A percentile compares a stretch with the other conserved stretches of the same genome.
These are phyloP conservation scores for Plasmodium adleri DNA, from an alignment of 169 alveolate species.

Conservation along the genomic window DNA sequence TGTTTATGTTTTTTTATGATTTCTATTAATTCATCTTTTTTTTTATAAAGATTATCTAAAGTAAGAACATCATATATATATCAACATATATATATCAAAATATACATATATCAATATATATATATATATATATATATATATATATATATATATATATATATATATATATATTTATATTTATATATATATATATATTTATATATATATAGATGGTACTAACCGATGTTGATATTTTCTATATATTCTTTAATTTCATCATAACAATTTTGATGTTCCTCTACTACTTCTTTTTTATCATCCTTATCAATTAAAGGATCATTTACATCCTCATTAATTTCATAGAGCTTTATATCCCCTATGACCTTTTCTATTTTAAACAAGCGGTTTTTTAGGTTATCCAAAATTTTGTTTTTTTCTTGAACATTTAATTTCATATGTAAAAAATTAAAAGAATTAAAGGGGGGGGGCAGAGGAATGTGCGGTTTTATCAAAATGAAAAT, in stretches of 20 bases:
- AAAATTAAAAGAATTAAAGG: background rate
- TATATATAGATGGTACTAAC: conserved; percentile 5
- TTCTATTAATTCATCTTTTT: conserved; percentile 51
- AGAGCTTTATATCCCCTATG: conserved; percentile 54
- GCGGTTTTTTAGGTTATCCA: conserved; percentile 40
- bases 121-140: background rate
- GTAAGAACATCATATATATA: background rate
- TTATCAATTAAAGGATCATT: conserved; percentile 7
- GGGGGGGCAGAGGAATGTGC: too few relatives aligned
- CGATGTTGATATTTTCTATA: conserved; percentile 28
- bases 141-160: background rate
- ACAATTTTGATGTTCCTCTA: conserved; percentile 16
- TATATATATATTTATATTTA: background rate
- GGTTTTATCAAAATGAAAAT: background rate
- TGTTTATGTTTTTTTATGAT: conserved; percentile 50
- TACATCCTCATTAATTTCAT: conserved; percentile 3
- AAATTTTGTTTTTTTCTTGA: conserved; percentile 29
- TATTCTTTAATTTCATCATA: conserved; percentile 29
- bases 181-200: background rate
- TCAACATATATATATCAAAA: background rate
- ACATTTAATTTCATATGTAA: conserved; percentile 12
- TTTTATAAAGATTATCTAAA: conserved; percentile 5
- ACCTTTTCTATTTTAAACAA: conserved; percentile 52
- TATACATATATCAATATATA: background rate
- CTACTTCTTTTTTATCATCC: background rate